phyloP scores from a whole-genome alignment of 2,329 filamentous ascomycete species.

The Biscogniauxia sp. region DNA sequence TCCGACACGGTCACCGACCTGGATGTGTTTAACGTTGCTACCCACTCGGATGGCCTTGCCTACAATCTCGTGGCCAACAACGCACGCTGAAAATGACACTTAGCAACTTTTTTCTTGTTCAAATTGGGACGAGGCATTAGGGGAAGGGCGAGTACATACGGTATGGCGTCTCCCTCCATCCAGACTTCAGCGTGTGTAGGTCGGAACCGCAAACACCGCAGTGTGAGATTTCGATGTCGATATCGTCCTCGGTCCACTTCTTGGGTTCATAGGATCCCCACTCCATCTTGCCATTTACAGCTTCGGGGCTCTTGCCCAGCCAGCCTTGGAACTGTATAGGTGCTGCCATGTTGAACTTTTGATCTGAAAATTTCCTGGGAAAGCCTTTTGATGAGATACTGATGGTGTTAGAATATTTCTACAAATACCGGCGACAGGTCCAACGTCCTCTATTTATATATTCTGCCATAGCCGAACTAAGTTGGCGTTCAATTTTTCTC shows the following conservation, averaged over 20 bases:
- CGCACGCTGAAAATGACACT: slow-evolving; percentile 38
- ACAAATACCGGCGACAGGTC: neutral
- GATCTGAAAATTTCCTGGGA: neutral
- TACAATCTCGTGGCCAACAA: slow-evolving; percentile 65
- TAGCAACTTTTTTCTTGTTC: slow-evolving; percentile 14
- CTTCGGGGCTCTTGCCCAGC: slow-evolving; percentile 42
- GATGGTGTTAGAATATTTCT: neutral
- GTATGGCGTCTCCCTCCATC: slow-evolving; percentile 45
- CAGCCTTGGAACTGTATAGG: slow-evolving; percentile 49
- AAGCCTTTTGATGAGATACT: neutral
- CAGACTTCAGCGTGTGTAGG: slow-evolving; percentile 56
- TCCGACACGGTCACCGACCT: slow-evolving; percentile 37
- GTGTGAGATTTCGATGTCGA: slow-evolving; percentile 65
- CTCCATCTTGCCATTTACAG: slow-evolving; percentile 50
- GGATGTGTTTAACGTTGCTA: slow-evolving; percentile 49
- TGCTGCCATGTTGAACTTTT: neutral
- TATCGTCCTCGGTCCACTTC: slow-evolving; percentile 62
- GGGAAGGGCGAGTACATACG: slow-evolving; percentile 29
- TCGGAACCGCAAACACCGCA: slow-evolving; percentile 66
- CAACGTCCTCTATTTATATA: neutral
- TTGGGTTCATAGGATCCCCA: slow-evolving; percentile 61
- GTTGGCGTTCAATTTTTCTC: neutral
- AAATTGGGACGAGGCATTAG: neutral
- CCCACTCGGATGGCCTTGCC: slow-evolving; percentile 58
- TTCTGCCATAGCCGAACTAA: neutral